Evolutionary conservation across 345 rosid genomes (phyloP).

Genomic region (Acer yangbiense): DNA sequence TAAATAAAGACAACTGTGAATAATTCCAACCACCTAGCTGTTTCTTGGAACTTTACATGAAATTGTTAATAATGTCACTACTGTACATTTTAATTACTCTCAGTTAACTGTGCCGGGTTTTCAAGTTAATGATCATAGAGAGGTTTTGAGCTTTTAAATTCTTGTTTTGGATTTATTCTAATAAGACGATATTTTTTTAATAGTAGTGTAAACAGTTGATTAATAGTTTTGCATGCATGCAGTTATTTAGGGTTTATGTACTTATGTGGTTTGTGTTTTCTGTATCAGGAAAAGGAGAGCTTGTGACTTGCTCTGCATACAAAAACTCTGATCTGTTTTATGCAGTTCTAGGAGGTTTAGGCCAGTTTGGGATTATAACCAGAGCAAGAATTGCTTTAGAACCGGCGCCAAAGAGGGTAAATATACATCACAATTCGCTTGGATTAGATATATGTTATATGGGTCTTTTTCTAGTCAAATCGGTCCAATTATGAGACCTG

Average conservation of each 20-base stretch:
- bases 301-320: constrained; percentile 53
- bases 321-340: constrained; percentile 60
- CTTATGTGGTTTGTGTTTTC: constrained; percentile 4
- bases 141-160: no score
- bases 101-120: neutral
- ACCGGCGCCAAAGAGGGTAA: constrained; percentile 68
- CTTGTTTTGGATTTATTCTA: neutral
- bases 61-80: no score
- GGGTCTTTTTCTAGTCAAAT: no score
- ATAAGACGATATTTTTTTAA: no score
- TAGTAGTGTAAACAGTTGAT: neutral
- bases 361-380: constrained; percentile 83
- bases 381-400: constrained; percentile 71
- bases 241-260: constrained; percentile 3
- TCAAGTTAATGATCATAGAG: no score
- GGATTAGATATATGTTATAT: neutral
- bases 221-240: constrained; percentile 20
- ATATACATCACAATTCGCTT: neutral
- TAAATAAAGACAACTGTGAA: constrained; percentile 13
- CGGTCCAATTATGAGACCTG: no score
- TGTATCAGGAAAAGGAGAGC: constrained; percentile 64
- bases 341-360: constrained; percentile 77
- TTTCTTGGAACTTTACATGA: neutral
- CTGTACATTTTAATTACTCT: no score
- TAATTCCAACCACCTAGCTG: neutral